Percentiles rank a stretch among this genome's conserved stretches.
phyloP scores from a whole-genome alignment of 1,139 yeast genomes.

The Blastobotrys ciferrii region DNA sequence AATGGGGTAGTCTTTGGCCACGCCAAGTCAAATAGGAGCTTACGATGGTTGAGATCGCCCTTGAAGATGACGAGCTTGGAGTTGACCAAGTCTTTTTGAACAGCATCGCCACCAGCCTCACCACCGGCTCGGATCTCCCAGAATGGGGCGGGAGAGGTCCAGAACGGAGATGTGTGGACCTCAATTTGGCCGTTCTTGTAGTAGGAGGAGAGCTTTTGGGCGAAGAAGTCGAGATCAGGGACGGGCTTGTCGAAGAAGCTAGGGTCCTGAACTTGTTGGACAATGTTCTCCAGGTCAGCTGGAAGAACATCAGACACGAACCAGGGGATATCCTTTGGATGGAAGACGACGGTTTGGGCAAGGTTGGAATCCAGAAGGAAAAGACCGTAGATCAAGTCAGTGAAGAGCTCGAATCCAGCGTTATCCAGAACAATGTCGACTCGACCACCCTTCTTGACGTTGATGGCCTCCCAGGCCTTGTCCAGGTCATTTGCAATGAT shows the following conservation, averaged over 20 bases:
- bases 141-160: slow-evolving; percentile 76
- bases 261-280: slow-evolving; percentile 55
- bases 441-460: slow-evolving; percentile 42
- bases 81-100: slow-evolving; percentile 51
- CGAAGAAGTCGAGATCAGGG: slow-evolving; percentile 46
- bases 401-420: slow-evolving; percentile 91
- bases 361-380: slow-evolving; percentile 73
- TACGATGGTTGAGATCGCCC: slow-evolving; percentile 95
- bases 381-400: slow-evolving; percentile 74
- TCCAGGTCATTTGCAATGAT: slow-evolving; percentile 75
- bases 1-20: slow-evolving; percentile 88
- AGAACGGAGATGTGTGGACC: slow-evolving; percentile 67
- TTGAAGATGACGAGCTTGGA: slow-evolving; percentile 79
- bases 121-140: slow-evolving; percentile 63
- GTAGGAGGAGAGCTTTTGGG: slow-evolving; percentile 50
- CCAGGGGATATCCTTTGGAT: slow-evolving; percentile 93
- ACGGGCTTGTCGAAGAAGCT: slow-evolving; percentile 50
- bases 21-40: slow-evolving; percentile 81
- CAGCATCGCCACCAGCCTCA: slow-evolving; percentile 54
- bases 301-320: slow-evolving; percentile 95
- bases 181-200: slow-evolving; percentile 50
- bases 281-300: slow-evolving; percentile 64
- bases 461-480: slow-evolving; percentile 55
- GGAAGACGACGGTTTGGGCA: slow-evolving; percentile 64
- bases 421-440: slow-evolving; percentile 90